Percentiles rank a stretch among this genome's conserved stretches.
These are phyloP conservation scores for Fraxinus platypoda DNA, from an alignment of 305 asterid species.

Conservation along the genomic window DNA sequence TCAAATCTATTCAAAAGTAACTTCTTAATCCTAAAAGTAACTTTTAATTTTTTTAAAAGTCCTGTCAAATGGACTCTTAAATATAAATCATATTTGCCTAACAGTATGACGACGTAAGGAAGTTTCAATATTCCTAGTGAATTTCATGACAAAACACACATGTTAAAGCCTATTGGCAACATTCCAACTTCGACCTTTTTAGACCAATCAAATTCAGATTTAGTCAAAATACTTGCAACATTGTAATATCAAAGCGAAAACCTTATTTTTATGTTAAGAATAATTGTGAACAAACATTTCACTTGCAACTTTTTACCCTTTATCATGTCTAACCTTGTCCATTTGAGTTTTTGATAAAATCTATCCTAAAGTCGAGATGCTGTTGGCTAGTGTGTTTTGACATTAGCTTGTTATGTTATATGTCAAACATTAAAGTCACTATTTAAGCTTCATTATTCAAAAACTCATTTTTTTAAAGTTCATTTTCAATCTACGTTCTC, in stretches of 20 bases:
- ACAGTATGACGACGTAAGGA: neutral
- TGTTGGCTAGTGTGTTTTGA: neutral
- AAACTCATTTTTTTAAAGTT: too few relatives aligned
- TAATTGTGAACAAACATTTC: neutral
- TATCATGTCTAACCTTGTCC: neutral
- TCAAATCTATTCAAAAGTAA: too few relatives aligned
- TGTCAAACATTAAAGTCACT: neutral
- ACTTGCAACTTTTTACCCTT: neutral
- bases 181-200: neutral
- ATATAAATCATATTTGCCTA: neutral
- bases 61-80: too few relatives aligned
- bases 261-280: neutral
- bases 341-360: neutral
- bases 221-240: neutral
- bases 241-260: neutral
- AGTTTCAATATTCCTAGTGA: neutral
- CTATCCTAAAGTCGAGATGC: neutral
- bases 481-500: too few relatives aligned
- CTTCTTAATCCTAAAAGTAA: too few relatives aligned
- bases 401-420: neutral
- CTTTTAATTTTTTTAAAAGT: too few relatives aligned
- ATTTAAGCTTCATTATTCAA: too few relatives aligned
- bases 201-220: neutral
- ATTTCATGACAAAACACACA: neutral
- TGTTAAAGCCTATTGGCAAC: neutral